Conservation (phyloP, 805 yeast genomes). For the Starmerella ratchasimensis region DNA sequence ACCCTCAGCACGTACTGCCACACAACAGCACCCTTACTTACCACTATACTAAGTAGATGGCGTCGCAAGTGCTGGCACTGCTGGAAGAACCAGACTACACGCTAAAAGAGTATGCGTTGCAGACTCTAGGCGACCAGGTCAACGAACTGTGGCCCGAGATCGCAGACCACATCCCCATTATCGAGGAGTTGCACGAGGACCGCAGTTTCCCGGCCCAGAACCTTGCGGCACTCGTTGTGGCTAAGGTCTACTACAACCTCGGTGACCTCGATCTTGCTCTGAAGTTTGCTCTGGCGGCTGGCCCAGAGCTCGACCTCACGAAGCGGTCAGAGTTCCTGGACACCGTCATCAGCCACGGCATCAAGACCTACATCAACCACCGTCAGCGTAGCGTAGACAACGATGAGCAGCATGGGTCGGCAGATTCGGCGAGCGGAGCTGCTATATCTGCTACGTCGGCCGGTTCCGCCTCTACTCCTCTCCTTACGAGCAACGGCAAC, state of each 20-base stretch:
- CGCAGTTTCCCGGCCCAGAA: conserved; percentile 56
- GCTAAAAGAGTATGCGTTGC: conserved; percentile 72
- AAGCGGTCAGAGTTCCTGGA: conserved; percentile 78
- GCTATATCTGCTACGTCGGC: no score
- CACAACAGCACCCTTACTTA: background rate
- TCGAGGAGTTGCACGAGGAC: conserved; percentile 87
- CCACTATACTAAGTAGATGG: conserved; percentile 25
- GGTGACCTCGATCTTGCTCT: conserved; percentile 91
- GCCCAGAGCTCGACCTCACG: conserved; percentile 57
- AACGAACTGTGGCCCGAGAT: conserved; percentile 96
- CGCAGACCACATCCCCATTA: conserved; percentile 73
- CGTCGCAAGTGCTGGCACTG: conserved; percentile 80
- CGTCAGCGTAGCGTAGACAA: conserved; percentile 39
- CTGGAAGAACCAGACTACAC: conserved; percentile 66
- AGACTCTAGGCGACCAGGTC: conserved; percentile 65
- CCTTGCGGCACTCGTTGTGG: conserved; percentile 82
- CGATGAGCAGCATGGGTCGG: conserved; percentile 9
- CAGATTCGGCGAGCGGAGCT: no score
- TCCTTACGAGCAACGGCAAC: no score
- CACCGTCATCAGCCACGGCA: conserved; percentile 86
- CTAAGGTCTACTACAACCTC: conserved; percentile 79
- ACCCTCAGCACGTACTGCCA: conserved; percentile 1
- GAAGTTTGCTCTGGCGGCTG: conserved; percentile 76
- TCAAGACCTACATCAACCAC: conserved; percentile 60
- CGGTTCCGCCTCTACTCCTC: no score